phyloP scores from a whole-genome alignment of 1,284 basidiomycete genomes.

The Naganishia sp. region DNA sequence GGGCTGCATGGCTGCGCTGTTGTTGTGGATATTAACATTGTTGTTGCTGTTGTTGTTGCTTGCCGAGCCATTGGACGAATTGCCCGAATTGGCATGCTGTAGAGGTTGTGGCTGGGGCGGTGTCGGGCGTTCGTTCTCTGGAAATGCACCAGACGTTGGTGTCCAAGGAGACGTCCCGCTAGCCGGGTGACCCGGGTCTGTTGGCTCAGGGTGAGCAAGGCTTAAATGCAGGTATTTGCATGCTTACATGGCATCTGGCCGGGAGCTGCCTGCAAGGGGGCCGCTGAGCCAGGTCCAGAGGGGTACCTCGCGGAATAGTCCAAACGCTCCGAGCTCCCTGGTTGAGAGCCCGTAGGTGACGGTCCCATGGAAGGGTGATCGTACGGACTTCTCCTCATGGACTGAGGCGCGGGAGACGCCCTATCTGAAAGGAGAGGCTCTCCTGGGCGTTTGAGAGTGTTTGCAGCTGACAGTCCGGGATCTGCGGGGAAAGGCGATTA shows the following conservation, averaged over 20 bases:
- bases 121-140: constrained; percentile 5
- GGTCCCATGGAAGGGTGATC: constrained; percentile 6
- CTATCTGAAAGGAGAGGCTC: constrained; percentile 26
- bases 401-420: constrained; percentile 18
- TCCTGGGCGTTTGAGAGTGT: constrained; percentile 28
- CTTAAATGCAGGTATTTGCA: neutral
- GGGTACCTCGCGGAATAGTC: constrained; percentile 16
- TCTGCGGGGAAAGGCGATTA: neutral
- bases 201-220: neutral
- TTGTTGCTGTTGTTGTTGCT: constrained; percentile 1
- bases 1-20: constrained; percentile 38
- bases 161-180: constrained; percentile 9
- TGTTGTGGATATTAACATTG: too few species aligned
- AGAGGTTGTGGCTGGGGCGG: constrained; percentile 30
- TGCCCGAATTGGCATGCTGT: constrained; percentile 15
- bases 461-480: constrained; percentile 5
- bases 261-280: neutral
- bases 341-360: constrained; percentile 9
- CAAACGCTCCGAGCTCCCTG: constrained; percentile 3
- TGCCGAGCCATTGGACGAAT: neutral
- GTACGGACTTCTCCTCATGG: constrained; percentile 10
- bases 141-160: constrained; percentile 5
- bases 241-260: constrained; percentile 5
- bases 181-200: neutral
- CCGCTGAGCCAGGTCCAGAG: neutral